Conservation (phyloP, 441 rosid species). For the Corymbia citriodora region DNA sequence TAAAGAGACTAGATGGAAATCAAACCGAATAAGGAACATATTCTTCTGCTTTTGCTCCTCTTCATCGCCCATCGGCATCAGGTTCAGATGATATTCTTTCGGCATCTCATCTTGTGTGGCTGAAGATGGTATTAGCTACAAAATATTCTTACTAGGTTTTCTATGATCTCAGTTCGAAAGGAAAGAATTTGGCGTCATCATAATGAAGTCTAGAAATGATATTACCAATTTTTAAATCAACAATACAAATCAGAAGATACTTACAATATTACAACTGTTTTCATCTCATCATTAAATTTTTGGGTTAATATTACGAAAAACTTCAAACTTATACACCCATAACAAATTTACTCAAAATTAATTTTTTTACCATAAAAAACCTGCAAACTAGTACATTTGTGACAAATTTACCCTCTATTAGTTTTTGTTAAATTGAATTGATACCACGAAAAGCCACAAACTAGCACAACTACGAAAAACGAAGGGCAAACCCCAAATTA, state of each 20-base stretch:
- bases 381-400: fast-evolving
- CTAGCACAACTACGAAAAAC: too few relatives aligned
- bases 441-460: too few relatives aligned
- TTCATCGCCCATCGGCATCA: neutral
- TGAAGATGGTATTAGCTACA: neutral
- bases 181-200: neutral
- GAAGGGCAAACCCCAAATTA: fast-evolving
- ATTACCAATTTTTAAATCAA: neutral
- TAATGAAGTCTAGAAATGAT: neutral
- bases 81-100: neutral
- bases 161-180: neutral
- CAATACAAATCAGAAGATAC: neutral
- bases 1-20: neutral
- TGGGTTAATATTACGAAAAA: too few relatives aligned
- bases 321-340: too few relatives aligned
- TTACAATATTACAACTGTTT: neutral
- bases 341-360: too few relatives aligned
- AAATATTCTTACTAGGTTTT: neutral
- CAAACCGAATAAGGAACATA: neutral
- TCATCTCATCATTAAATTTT: neutral
- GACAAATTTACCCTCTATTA: neutral
- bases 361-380: neutral
- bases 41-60: neutral
- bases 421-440: too few relatives aligned
- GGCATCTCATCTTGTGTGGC: neutral